Evolutionary conservation across 441 rosid species (phyloP).

Genomic region (Populus hybrid): DNA sequence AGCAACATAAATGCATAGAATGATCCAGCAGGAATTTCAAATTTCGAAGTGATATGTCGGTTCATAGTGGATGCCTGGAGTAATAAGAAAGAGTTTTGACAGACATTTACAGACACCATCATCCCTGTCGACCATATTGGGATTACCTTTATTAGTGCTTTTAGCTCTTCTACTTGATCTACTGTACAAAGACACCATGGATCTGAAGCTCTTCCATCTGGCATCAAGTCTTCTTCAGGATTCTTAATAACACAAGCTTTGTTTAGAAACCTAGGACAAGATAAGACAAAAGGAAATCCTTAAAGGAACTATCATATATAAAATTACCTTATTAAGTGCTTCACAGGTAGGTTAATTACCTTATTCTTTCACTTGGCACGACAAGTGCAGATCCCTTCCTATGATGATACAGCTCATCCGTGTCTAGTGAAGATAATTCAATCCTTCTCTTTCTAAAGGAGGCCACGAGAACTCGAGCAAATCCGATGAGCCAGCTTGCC

Average conservation of each 20-base stretch:
- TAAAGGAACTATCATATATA: neutral
- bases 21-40: slow-evolving; percentile 60
- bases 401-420: slow-evolving; percentile 13
- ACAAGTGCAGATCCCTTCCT: slow-evolving; percentile 23
- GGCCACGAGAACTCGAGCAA: slow-evolving; percentile 50
- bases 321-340: too few relatives aligned
- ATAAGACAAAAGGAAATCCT: neutral
- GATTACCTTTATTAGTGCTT: slow-evolving; percentile 44
- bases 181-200: slow-evolving; percentile 55
- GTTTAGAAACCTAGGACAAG: slow-evolving; percentile 47
- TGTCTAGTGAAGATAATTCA: slow-evolving; percentile 18
- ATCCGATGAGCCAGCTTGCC: slow-evolving; percentile 42
- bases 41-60: slow-evolving; percentile 34
- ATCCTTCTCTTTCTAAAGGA: slow-evolving; percentile 38
- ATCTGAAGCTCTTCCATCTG: slow-evolving; percentile 36
- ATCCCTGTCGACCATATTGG: slow-evolving; percentile 62
- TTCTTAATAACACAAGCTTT: slow-evolving; percentile 50
- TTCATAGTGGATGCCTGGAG: slow-evolving; percentile 52
- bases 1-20: slow-evolving; percentile 30
- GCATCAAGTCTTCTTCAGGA: slow-evolving; percentile 34
- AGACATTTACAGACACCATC: slow-evolving; percentile 21
- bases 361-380: slow-evolving; percentile 44
- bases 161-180: slow-evolving; percentile 67
- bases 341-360: slow-evolving; percentile 5
- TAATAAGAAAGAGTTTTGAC: slow-evolving; percentile 35